phyloP scores from a whole-genome alignment of 1,284 basidiomycete species.

The Naganishia sp. region DNA sequence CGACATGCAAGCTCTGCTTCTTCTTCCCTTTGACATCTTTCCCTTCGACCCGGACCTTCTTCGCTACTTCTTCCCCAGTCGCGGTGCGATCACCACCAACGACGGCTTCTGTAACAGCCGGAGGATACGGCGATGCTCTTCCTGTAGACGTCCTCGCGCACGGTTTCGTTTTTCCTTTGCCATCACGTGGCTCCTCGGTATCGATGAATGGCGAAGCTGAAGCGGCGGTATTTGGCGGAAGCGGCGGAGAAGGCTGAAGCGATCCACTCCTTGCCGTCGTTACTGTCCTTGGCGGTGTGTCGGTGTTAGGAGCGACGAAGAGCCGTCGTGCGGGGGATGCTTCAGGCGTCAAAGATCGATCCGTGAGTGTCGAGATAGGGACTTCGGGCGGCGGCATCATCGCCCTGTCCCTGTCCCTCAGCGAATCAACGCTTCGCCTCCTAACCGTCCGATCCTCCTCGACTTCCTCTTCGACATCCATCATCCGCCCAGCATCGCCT shows the following conservation, averaged over 20 bases:
- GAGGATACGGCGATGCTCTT: constrained; percentile 1
- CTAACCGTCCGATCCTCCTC: neutral
- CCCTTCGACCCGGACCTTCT: constrained; percentile 11
- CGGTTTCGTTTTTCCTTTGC: constrained; percentile 1
- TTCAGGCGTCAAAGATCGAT: neutral
- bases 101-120: neutral
- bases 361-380: neutral
- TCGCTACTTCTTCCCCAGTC: neutral
- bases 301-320: neutral
- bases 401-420: constrained; percentile 5
- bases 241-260: constrained; percentile 14
- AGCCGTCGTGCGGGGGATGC: constrained; percentile 12
- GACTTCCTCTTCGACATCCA: constrained; percentile 12
- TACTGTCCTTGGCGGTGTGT: neutral
- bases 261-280: neutral
- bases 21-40: neutral
- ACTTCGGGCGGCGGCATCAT: constrained; percentile 6
- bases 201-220: neutral
- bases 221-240: neutral
- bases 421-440: neutral
- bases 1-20: neutral
- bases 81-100: neutral
- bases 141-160: constrained; percentile 19
- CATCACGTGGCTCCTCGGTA: neutral
- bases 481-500: neutral